These are phyloP conservation scores for Rickenella mellea DNA, from an alignment of 768 basidiomycete genomes.

Conservation along the genomic window DNA sequence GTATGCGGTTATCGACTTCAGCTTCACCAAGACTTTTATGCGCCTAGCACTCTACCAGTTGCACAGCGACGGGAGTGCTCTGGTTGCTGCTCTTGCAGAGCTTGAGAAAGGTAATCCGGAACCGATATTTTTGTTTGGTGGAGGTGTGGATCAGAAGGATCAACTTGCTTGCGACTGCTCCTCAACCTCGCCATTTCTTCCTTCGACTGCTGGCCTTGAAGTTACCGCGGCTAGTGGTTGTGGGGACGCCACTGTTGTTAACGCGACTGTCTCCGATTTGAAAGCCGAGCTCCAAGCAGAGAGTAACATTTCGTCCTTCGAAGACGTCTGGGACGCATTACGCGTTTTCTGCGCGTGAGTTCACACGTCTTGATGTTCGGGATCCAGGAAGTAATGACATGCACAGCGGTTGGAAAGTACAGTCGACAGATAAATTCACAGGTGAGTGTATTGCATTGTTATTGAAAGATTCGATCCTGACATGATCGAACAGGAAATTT, in stretches of 20 bases:
- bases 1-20: constrained; percentile 18
- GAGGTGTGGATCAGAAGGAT: constrained; percentile 1
- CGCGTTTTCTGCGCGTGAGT: too few species aligned
- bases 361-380: too few species aligned
- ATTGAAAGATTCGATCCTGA: too few species aligned
- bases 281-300: too few species aligned
- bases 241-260: constrained; percentile 8
- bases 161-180: constrained; percentile 3
- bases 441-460: constrained; percentile 10
- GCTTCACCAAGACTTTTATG: constrained; percentile 10
- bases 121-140: constrained; percentile 5
- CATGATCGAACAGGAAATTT: too few species aligned
- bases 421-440: constrained; percentile 1
- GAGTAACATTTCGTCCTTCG: constrained; percentile 9
- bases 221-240: constrained; percentile 9
- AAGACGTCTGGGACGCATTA: constrained; percentile 10
- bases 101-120: constrained; percentile 17
- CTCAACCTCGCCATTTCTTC: neutral
- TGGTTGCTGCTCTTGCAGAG: constrained; percentile 15
- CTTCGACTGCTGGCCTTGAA: neutral
- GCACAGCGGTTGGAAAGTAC: constrained; percentile 1
- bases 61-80: constrained; percentile 9
- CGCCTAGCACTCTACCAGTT: constrained; percentile 16
- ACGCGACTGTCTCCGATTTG: constrained; percentile 7
- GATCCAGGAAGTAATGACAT: constrained; percentile 5